A percentile compares a stretch with the other conserved stretches of the same genome.
These are phyloP conservation scores for Sporisorium iseilematis-ciliati DNA, from an alignment of 1,284 basidiomycete genomes.

Conservation along the genomic window DNA sequence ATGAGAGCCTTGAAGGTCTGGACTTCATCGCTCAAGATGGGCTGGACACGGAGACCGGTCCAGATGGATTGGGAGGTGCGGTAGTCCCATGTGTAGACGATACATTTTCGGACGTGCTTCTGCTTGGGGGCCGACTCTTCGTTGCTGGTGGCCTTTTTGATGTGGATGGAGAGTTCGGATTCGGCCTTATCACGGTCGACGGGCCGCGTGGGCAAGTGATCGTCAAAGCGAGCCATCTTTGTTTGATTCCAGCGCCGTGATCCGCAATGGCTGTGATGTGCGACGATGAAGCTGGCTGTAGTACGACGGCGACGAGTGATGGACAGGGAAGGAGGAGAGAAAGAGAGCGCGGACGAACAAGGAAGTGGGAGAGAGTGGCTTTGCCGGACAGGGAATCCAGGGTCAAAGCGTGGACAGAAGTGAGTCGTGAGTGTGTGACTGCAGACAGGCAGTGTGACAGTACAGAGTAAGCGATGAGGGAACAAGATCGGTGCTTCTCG, in stretches of 20 bases:
- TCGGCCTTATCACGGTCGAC: conserved; percentile 69
- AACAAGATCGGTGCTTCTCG: conserved; percentile 22
- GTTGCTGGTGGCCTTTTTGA: conserved; percentile 67
- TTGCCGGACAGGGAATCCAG: neutral
- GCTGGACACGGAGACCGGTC: conserved; percentile 67
- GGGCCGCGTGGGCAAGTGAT: conserved; percentile 64
- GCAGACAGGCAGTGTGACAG: neutral
- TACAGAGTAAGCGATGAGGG: neutral
- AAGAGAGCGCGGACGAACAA: neutral
- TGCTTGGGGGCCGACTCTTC: conserved; percentile 69
- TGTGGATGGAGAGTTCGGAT: conserved; percentile 65
- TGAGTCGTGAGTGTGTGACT: too few species aligned
- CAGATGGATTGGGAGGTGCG: conserved; percentile 68
- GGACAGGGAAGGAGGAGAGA: conserved; percentile 2
- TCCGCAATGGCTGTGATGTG: too few species aligned
- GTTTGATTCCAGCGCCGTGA: neutral
- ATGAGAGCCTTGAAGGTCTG: conserved; percentile 70
- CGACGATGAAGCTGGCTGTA: too few species aligned
- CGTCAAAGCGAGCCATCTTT: conserved; percentile 52
- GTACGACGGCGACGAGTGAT: conserved; percentile 2
- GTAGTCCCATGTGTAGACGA: conserved; percentile 70
- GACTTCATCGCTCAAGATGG: conserved; percentile 68
- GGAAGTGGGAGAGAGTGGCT: neutral
- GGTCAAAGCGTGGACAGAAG: conserved; percentile 4
- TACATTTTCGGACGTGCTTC: conserved; percentile 69